Evolutionary conservation across 345 rosid genomes (phyloP).

Genomic region (Rhodamnia argentea): DNA sequence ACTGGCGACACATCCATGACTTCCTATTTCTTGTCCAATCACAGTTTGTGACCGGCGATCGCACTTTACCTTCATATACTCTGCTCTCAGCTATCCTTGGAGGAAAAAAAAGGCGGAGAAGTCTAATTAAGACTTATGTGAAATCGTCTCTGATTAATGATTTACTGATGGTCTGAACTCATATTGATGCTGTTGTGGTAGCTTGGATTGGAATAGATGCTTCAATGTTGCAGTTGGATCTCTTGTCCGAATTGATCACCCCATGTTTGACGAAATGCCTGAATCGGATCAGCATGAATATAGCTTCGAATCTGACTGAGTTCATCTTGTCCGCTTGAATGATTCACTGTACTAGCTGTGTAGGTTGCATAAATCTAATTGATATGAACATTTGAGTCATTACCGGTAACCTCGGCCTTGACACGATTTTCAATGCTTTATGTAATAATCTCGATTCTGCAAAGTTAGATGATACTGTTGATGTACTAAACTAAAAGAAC

Average conservation of each 20-base stretch:
- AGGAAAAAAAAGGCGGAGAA: not conserved
- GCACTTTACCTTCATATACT: too few species aligned
- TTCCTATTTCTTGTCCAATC: not conserved
- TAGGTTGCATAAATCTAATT: not conserved
- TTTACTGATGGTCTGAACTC: not conserved
- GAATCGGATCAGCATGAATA: not conserved
- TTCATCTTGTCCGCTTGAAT: not conserved
- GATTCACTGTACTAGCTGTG: not conserved
- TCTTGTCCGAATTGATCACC: not conserved
- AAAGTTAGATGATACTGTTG: not conserved
- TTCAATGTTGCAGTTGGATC: not conserved
- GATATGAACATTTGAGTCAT: not conserved
- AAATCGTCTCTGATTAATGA: too few species aligned
- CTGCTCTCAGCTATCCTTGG: not conserved
- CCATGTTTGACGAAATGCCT: not conserved
- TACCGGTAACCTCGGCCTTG: not conserved
- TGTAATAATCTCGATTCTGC: not conserved
- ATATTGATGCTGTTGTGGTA: not conserved
- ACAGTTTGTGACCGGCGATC: not conserved
- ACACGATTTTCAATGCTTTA: not conserved
- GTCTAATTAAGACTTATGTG: not conserved
- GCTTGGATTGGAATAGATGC: not conserved
- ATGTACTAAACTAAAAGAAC: not conserved
- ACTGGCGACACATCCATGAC: not conserved
- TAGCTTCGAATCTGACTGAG: not conserved